phyloP scores from a whole-genome alignment of 192 early-diverging fungal genomes.

The Diversispora eburnea region DNA sequence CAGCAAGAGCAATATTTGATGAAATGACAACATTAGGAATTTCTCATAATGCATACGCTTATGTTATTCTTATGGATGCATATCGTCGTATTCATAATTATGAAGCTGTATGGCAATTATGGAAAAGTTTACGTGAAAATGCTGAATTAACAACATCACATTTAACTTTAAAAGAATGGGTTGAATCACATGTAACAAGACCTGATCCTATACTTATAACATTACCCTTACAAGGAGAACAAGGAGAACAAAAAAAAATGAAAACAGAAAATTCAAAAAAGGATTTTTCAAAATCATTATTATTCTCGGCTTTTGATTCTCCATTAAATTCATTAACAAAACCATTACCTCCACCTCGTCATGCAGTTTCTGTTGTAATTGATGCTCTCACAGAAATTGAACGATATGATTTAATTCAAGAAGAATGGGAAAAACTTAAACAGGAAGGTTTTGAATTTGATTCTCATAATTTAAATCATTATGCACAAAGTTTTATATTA shows the following conservation, averaged over 20 bases:
- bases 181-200: not conserved
- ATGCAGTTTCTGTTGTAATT: constrained; percentile 47
- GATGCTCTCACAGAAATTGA: constrained; percentile 38
- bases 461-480: constrained; percentile 52
- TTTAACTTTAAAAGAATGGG: not conserved
- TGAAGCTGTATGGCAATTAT: constrained; percentile 45
- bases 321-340: constrained; percentile 26
- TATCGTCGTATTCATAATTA: constrained; percentile 40
- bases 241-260: not conserved
- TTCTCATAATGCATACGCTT: constrained; percentile 34
- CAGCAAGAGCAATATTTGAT: constrained; percentile 38
- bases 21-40: constrained; percentile 40
- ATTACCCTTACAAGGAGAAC: not conserved
- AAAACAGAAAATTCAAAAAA: not conserved
- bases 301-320: constrained; percentile 13
- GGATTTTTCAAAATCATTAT: constrained; percentile 6
- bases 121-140: constrained; percentile 38
- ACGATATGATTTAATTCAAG: constrained; percentile 31
- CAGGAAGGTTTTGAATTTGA: constrained; percentile 43
- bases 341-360: constrained; percentile 26
- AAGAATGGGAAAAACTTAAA: constrained; percentile 41
- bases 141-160: not conserved
- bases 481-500: constrained; percentile 37
- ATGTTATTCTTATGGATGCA: constrained; percentile 46
- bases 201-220: not conserved